Evolutionary conservation across 2,329 filamentous ascomycete genomes (phyloP), one percentile per base, ranked within the genome.

Genomic region (Colletotrichum australisinense): DNA sequence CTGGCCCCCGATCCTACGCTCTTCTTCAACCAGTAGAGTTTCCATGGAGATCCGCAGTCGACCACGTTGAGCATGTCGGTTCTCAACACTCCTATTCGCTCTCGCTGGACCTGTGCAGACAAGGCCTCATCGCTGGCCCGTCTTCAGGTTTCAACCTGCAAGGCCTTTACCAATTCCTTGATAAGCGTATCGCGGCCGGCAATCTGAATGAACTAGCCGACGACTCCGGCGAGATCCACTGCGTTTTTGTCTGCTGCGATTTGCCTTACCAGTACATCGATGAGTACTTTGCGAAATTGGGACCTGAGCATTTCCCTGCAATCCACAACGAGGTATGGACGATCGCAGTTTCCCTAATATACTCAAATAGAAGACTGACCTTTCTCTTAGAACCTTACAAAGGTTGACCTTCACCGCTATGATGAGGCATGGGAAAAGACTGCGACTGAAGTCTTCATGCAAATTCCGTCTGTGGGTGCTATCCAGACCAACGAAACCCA

Each of bases 181-280:
- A 86, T 64, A 87, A 85, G 72, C 82, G 82, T 19, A 90, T 89
- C 75, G 76, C 78, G 0, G 82, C 82, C 0, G 86, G 84, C 0
- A 85, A 81, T 0, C 79, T 91, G 14, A 46, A 78, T 1, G 81
- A 86, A 11, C 78, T 90, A 1, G 82, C 84, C 0, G 85, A 84
- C 0, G 78, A 81, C 0, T 83, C 86, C 38, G 87, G 87, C 1
- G 80, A 84, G 63, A 82, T 88, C 2, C 83, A 87, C 73, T 89
- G 87, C 58, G 89, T 90, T 0, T 92, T 92, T 78, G 78, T 91
- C 3, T 92, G 90, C 80, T 91, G 90, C 70, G 90, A 92, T 69
- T 75, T 92, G 30, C 90, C 90, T 0, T 92, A 92, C 75, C 90
- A 92, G 77, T 92, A 92, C 72, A 86, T 92, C 57, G 82, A 85